A percentile compares a stretch with the other conserved stretches of the same genome.
Conservation (phyloP, 2,329 filamentous ascomycete species). For the Sclerotinia trifoliorum region DNA sequence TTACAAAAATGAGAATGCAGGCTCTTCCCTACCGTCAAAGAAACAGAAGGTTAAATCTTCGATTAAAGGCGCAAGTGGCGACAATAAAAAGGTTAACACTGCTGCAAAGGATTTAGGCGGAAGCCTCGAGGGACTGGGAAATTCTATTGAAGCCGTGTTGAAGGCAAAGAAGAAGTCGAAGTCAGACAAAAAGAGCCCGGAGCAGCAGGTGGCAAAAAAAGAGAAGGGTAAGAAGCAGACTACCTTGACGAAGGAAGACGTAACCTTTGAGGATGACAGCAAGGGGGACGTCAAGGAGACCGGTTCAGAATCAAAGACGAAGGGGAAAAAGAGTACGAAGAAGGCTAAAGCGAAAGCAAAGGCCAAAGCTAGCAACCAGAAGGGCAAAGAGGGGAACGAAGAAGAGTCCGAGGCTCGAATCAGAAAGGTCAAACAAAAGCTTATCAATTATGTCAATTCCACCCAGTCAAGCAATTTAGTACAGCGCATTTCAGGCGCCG, state of each 20-base stretch:
- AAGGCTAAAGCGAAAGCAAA: background rate
- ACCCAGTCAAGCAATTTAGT: background rate
- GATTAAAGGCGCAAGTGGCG: background rate
- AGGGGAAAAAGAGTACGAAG: background rate
- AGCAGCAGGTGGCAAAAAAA: background rate
- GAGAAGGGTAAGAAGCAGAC: background rate
- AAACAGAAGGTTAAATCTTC: background rate
- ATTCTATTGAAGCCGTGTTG: background rate
- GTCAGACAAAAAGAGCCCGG: background rate
- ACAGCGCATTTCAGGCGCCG: background rate
- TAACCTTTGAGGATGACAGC: background rate
- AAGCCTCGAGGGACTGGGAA: background rate
- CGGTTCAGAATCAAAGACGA: background rate
- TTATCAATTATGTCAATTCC: constrained; percentile 18
- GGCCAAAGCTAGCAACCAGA: too few species aligned
- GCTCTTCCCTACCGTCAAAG: background rate
- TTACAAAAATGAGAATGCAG: background rate
- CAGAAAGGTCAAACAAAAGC: constrained; percentile 10
- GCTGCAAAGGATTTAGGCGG: background rate
- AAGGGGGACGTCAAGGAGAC: background rate
- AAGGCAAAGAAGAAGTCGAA: background rate
- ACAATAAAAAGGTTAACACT: background rate
- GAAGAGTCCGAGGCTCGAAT: constrained; percentile 19
- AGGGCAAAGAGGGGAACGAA: background rate
- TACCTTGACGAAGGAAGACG: background rate